Base-by-base conservation (phyloP, 768 basidiomycete species). In the Rhizopogon vinicolor region DNA sequence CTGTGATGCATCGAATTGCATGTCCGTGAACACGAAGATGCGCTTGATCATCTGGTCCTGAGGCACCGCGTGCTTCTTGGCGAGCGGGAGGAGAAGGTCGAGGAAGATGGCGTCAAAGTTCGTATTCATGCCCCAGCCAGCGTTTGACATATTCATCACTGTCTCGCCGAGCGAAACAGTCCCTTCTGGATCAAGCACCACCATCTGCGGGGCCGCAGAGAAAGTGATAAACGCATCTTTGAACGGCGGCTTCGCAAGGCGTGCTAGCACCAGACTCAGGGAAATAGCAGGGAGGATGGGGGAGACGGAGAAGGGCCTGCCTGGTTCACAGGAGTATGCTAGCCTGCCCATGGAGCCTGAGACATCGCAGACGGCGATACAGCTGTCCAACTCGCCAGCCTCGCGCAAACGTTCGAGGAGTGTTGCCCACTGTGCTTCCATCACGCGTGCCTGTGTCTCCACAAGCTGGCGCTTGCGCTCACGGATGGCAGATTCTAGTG, bases 31-130 rank as follows among this genome's bases (percentile, higher is more conserved):
- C 42, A 90, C 76, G 63, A 91, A 89, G 0, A 90, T 69, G 5
- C 85, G 79, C 71, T 86, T 84, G 71, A 90, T 78, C 87, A 90
- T 89, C 45, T 89, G 80, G 51, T 85, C 85, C 54, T 75, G 78
- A 50, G 74, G 72, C n/a, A 91, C 69, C 0, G 81, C 73, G 60
- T 86, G 69, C 64, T 74, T 61, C 55, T 80, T 61, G 7, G 87
- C 87, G 7, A 84, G 77, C 0, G 83, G 82, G 16, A 89, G 78
- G 12, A 90, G 71, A 35, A 89, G 76, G 14, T 81, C 68, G 43
- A 80, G 63, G 66, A 91, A 86, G 16, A 87, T 81, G 1, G 82
- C 78, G 33, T 80, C 68, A 31, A 87, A 72, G 54, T 89, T 72
- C 4, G 87, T 89, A 69, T 83, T 87, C 74, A 77, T 74, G 2